Evolutionary conservation across 768 basidiomycete species (phyloP), one percentile per base, ranked within the genome.

Genomic region (Suillus clintonianus): DNA sequence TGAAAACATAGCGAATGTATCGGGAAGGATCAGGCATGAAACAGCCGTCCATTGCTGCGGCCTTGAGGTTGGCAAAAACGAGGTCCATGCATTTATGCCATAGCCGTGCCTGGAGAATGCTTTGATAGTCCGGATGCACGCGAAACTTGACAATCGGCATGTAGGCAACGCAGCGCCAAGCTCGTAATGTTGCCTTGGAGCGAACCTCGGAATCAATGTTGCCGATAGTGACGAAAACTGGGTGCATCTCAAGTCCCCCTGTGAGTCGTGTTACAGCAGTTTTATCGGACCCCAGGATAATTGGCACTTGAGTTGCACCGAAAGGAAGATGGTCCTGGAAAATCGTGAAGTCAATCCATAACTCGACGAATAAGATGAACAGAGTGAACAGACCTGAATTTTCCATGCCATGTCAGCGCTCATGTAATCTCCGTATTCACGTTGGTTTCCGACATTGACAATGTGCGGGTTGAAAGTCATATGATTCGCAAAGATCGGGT

Each of bases 51-150:
- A 57, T 3, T 6, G 74, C 74, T 2, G 75, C 71, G n/a, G 37
- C 66, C 53, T 78, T 78, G 37, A 78, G 65, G 8, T 72, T 72
- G 4, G 53, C 24, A 9, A 67, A 65, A 39, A 78, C 61, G n/a
- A 74, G 69, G 56, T 79, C 74, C 1, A 78, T 62, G 60, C 72
- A 75, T 24, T 69, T 56, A 53, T 79, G 78, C 51, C 68, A 68
- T 2, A 78, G 62, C 2, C 71, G 63, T 30, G 58, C 63, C 47
- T 68, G 69, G 19, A 78, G 65, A 14, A 77, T 60, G 4, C 67
- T 66, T 7, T 61, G 67, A 14, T 71, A 51, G 24, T 72, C 65
- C 24, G 61, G 66, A 36, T 69, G 64, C 9, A 14, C 60, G 34
- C 68, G 22, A 19, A 77, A 78, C 27, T 65, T 69, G 3, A 71